Conservation (phyloP, 2,329 filamentous ascomycete species). For the Rugonectria rugulosa region DNA sequence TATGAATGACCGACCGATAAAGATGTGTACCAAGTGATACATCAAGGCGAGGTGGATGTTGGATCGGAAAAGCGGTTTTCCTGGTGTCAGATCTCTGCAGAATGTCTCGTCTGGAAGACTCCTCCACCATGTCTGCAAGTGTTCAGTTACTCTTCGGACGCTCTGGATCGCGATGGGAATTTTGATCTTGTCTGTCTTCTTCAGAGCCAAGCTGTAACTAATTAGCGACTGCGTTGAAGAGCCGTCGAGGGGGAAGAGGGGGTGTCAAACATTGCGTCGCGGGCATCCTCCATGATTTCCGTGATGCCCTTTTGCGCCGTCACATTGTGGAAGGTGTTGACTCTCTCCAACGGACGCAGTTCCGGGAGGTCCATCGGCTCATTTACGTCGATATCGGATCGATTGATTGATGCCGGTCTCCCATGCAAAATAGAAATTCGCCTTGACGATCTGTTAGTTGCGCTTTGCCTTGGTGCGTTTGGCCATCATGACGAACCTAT, state of each 20-base stretch:
- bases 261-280: slow-evolving; percentile 24
- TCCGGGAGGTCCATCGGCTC: slow-evolving; percentile 24
- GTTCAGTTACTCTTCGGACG: slow-evolving; percentile 17
- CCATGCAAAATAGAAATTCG: slow-evolving; percentile 31
- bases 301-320: slow-evolving; percentile 26
- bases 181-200: slow-evolving; percentile 13
- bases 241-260: neutral
- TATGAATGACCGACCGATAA: slow-evolving; percentile 31
- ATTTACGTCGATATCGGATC: slow-evolving; percentile 19
- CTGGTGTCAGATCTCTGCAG: slow-evolving; percentile 29
- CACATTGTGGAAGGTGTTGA: slow-evolving; percentile 31
- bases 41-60: slow-evolving; percentile 33
- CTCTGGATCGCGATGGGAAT: slow-evolving; percentile 6
- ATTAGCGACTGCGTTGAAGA: neutral
- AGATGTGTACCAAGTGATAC: slow-evolving; percentile 28
- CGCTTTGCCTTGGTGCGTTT: neutral
- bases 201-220: slow-evolving; percentile 12
- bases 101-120: slow-evolving; percentile 25
- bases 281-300: slow-evolving; percentile 32
- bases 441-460: slow-evolving; percentile 1
- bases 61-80: slow-evolving; percentile 29
- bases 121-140: slow-evolving; percentile 22
- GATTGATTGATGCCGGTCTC: slow-evolving; percentile 28
- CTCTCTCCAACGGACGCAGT: slow-evolving; percentile 20
- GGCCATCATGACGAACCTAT: slow-evolving; percentile 20